Conservation (phyloP, 2,329 filamentous ascomycete species). For the Penicillium olsonii region DNA sequence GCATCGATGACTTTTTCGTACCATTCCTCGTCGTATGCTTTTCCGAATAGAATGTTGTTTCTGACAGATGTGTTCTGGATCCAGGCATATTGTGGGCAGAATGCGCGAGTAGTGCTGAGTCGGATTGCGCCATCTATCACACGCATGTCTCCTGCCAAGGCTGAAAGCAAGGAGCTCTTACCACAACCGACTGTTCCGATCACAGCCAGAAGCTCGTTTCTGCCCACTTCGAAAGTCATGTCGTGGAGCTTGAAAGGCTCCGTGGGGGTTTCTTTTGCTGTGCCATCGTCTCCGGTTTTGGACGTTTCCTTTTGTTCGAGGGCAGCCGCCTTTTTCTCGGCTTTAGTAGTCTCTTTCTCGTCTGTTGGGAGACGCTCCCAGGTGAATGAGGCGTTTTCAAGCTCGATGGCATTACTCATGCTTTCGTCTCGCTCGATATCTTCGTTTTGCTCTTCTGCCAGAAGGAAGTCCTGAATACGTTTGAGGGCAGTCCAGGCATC, state of each 20-base stretch:
- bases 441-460: conserved; percentile 81
- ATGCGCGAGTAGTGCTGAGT: conserved; percentile 78
- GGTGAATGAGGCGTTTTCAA: conserved; percentile 67
- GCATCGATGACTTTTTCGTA: conserved; percentile 82
- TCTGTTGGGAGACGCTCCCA: conserved; percentile 57
- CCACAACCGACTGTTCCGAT: conserved; percentile 71
- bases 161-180: conserved; percentile 85
- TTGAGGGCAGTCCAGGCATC: conserved; percentile 84
- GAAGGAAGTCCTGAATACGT: conserved; percentile 83
- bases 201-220: conserved; percentile 59
- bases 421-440: conserved; percentile 60
- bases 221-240: conserved; percentile 37
- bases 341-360: conserved; percentile 16
- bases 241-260: conserved; percentile 46
- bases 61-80: conserved; percentile 88
- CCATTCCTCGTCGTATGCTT: conserved; percentile 72
- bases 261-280: conserved; percentile 13
- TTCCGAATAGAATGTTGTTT: conserved; percentile 90
- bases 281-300: conserved; percentile 12
- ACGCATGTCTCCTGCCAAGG: conserved; percentile 88
- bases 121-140: conserved; percentile 71
- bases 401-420: conserved; percentile 62
- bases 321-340: conserved; percentile 49
- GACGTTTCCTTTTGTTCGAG: conserved; percentile 13
- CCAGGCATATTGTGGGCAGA: conserved; percentile 97